These are phyloP conservation scores for Beauveria pseudobassiana DNA, from an alignment of 2,329 filamentous ascomycete species.

Conservation along the genomic window DNA sequence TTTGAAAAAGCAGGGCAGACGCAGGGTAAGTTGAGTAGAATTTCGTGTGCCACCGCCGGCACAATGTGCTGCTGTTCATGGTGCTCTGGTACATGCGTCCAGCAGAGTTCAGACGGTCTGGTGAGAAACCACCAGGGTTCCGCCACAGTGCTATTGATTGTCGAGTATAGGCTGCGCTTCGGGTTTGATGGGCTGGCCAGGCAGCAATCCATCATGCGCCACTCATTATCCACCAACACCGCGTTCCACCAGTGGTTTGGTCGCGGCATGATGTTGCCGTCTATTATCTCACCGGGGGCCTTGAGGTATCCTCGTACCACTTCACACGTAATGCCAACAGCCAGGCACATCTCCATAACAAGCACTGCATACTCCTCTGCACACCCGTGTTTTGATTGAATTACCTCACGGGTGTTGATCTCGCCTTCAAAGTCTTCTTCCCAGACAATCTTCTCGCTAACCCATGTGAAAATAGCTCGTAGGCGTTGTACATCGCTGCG, in stretches of 20 bases:
- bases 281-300: conserved; percentile 72
- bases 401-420: conserved; percentile 73
- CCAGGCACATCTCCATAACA: conserved; percentile 87
- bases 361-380: conserved; percentile 84
- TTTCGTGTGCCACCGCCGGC: conserved; percentile 76
- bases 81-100: conserved; percentile 86
- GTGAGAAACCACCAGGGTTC: conserved; percentile 94
- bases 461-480: conserved; percentile 95
- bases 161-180: conserved; percentile 69
- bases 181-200: conserved; percentile 89
- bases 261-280: conserved; percentile 73
- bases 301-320: conserved; percentile 88
- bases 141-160: conserved; percentile 57
- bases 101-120: conserved; percentile 82
- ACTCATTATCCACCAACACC: conserved; percentile 86
- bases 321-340: conserved; percentile 82
- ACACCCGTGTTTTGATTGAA: conserved; percentile 76
- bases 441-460: conserved; percentile 90
- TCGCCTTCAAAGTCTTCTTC: conserved; percentile 89
- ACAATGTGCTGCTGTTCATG: conserved; percentile 89
- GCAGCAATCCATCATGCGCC: conserved; percentile 93
- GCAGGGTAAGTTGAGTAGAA: conserved; percentile 78
- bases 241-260: conserved; percentile 98
- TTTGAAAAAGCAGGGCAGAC: conserved; percentile 85
- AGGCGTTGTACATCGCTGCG: conserved; percentile 88